Evolutionary conservation across 306 rosid species (phyloP), one percentile per base, ranked within the genome.

Genomic region (Datisca glomerata): DNA sequence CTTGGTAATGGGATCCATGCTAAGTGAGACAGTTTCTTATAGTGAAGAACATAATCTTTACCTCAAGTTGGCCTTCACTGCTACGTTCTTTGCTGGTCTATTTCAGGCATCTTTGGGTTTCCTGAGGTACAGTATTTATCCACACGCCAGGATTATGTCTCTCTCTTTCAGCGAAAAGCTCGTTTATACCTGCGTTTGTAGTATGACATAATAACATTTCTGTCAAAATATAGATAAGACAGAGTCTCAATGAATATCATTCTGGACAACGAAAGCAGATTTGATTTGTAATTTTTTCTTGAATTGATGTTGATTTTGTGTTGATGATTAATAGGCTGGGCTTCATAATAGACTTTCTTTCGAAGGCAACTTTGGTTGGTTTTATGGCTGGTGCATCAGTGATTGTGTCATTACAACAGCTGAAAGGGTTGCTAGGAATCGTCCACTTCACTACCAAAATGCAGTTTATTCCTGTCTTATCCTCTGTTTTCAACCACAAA

Each of bases 361-460:
- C 99, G 34, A 91, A 80, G 74, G 87, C 99, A 53, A 91, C 99
- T 8, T 43, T 91, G 17, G 79, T 91, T 24, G 99, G 96, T 12
- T 84, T 91, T 68, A 91, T 78, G 86, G 98, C 92, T 0, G 98
- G 98, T 15, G 94, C 98, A n/a, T 93, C 99, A 6, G 80, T 91
- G 14, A 85, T 91, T 55, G 99, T 91, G 40, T 80, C 95, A 17
- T 48, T 91, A 36, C 98, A 91, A 33, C 98, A 84, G 48, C 73
- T 85, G n/a, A 91, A 91, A 69, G 96, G 94, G 49, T 73, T 84
- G 48, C 93, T 91, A 29, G 99, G 99, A 51, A 80, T 85, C 16
- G 56, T 43, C 49, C 93, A 80, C 44, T 91, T 85, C 73, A 75
- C 96, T 10, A 48, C 45, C 63, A 80, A 85, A 66, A 91, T 91